Base-by-base conservation (phyloP, 441 rosid genomes). In the Erysimum cheiri region DNA sequence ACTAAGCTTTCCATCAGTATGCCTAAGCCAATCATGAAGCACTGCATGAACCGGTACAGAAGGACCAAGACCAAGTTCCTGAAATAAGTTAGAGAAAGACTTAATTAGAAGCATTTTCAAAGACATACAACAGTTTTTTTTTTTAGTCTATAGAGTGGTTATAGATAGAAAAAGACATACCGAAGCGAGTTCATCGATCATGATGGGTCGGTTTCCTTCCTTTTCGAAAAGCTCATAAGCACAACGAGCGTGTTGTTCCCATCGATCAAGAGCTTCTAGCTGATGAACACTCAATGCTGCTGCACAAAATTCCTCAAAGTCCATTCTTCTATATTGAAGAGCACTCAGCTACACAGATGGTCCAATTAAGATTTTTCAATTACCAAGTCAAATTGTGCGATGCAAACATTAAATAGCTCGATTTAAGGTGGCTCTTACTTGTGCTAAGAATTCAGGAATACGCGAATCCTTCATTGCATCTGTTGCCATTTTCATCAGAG, bases 221-320 rank as follows among this genome's bases (percentile, higher is more conserved):
- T 92, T 92, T 70, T 92, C 98, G 36, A 92, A 92, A 60, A 90
- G 83, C 77, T 92, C 98, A 78, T 90, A 92, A 68, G 98, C 98
- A 85, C 96, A 87, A 74, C 92, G 92, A 72, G 98, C 97, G 65
- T 87, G 96, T 78, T 92, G 93, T 78, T 89, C 97, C 97, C 97
- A 91, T 64, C 90, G 71, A 72, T 88, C 97, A 22, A 89, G 86
- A 58, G 97, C 92, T 79, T 91, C 96, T 12, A 91, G 84, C 84
- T 91, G 97, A 75, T 91, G 88, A 56, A 89, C 93, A 53, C 96
- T 92, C 60, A 86, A 70, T 49, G 91, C 83, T 11, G 97, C 97
- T 31, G 91, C 96, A 76, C 94, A 89, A 75, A 88, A 92, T 73
- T 92, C 97, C 69, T 86, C 96, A 62, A 92, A 89, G 64, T 89